phyloP scores from a whole-genome alignment of 2,329 filamentous ascomycete genomes.

The Beauveria rudraprayagi region DNA sequence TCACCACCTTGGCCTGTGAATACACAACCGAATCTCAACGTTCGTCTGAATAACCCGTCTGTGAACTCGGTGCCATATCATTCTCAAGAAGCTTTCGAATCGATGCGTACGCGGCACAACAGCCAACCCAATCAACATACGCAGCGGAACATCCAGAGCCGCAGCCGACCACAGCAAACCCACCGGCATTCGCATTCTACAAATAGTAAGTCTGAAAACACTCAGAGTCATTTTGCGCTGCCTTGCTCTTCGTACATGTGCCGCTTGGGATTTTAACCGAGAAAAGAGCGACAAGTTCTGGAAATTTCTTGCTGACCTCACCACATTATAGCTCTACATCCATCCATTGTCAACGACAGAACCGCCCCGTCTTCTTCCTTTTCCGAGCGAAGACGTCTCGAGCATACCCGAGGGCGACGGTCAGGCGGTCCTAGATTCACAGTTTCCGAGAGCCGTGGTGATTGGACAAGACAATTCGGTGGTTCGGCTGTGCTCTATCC shows the following conservation, averaged over 20 bases:
- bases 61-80: not conserved
- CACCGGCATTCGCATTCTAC: not conserved
- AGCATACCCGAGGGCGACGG: constrained; percentile 21
- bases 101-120: not conserved
- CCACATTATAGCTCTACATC: not conserved
- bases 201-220: not conserved
- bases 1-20: not conserved
- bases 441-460: constrained; percentile 17
- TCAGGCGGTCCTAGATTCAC: constrained; percentile 17
- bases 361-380: constrained; percentile 12
- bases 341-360: not conserved
- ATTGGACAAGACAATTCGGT: not conserved
- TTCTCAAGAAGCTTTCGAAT: not conserved
- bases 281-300: too few species aligned
- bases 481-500: not conserved
- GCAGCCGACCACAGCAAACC: not conserved
- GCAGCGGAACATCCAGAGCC: not conserved
- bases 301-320: not conserved
- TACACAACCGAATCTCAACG: not conserved
- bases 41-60: not conserved
- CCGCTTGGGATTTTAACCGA: too few species aligned
- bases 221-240: too few species aligned
- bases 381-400: constrained; percentile 20
- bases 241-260: too few species aligned
- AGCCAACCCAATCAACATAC: not conserved